Conservation (phyloP, 768 basidiomycete genomes). For the Pisolithus orientalis region DNA sequence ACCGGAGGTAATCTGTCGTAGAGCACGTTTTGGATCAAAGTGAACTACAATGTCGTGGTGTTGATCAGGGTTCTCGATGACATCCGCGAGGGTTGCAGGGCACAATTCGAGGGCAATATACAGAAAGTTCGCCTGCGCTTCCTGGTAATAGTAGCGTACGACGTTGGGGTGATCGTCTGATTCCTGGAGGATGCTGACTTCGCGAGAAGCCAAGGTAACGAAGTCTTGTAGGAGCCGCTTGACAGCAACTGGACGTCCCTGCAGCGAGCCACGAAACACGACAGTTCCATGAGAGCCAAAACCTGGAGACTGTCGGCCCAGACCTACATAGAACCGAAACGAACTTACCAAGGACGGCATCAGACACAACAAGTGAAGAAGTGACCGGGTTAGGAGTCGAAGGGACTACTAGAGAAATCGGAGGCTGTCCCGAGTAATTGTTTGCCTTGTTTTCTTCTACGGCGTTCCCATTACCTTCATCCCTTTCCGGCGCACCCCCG, state of each 20-base stretch:
- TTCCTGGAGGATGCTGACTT: slow-evolving; percentile 92
- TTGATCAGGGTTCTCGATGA: slow-evolving; percentile 74
- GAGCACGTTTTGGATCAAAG: slow-evolving; percentile 84
- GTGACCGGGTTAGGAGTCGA: slow-evolving; percentile 15
- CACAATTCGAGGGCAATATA: slow-evolving; percentile 97
- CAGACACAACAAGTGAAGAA: slow-evolving; percentile 65
- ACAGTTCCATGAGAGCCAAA: slow-evolving; percentile 97
- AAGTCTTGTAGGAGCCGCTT: slow-evolving; percentile 95
- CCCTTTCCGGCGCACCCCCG: slow-evolving; percentile 20
- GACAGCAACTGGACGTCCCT: slow-evolving; percentile 96
- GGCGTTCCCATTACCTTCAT: slow-evolving; percentile 9
- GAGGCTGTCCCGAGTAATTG: slow-evolving; percentile 4
- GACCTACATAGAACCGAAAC: background rate
- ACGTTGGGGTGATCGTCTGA: slow-evolving; percentile 98
- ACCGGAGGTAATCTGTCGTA: slow-evolving; percentile 83
- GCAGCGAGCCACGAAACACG: slow-evolving; percentile 90
- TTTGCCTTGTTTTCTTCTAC: slow-evolving; percentile 35
- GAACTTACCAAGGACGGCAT: slow-evolving; percentile 62
- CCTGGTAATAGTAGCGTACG: slow-evolving; percentile 97
- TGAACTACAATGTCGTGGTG: slow-evolving; percentile 70
- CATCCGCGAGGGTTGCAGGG: slow-evolving; percentile 82
- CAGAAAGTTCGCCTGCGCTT: slow-evolving; percentile 86
- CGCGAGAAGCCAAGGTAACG: slow-evolving; percentile 87
- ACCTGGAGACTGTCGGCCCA: slow-evolving; percentile 41
- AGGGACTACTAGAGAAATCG: slow-evolving; percentile 18